Evolutionary conservation across 2,329 filamentous ascomycete genomes (phyloP).

Genomic region (Fusarium sambucinum): DNA sequence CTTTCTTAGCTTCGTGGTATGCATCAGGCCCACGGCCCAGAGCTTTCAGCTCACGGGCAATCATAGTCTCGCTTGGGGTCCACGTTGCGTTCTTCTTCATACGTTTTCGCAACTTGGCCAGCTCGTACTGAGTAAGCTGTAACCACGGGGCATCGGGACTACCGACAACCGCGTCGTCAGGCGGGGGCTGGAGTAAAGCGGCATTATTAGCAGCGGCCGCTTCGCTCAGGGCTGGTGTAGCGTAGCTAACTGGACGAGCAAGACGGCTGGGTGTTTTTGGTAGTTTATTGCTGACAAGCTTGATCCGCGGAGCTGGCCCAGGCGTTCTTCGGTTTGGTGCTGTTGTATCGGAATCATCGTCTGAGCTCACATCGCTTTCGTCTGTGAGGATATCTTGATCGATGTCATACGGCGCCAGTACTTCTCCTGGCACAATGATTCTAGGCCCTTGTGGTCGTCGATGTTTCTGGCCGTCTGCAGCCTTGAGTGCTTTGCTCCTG

Average conservation of each 20-base stretch:
- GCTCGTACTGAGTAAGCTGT: conserved; percentile 72
- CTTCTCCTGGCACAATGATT: conserved; percentile 75
- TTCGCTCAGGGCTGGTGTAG: conserved; percentile 52
- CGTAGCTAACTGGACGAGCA: conserved; percentile 52
- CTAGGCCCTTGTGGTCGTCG: conserved; percentile 63
- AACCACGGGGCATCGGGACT: conserved; percentile 74
- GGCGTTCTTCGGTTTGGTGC: conserved; percentile 54
- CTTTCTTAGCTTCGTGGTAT: conserved; percentile 70
- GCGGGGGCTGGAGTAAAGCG: conserved; percentile 66
- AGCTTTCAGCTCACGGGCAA: conserved; percentile 79
- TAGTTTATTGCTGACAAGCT: conserved; percentile 58
- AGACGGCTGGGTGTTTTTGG: conserved; percentile 61
- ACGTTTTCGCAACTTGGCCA: conserved; percentile 78
- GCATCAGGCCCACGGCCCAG: conserved; percentile 75
- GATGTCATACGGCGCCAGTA: conserved; percentile 73
- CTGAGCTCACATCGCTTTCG: conserved; percentile 65
- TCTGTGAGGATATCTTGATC: conserved; percentile 70
- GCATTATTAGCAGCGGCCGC: conserved; percentile 58
- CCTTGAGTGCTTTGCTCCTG: conserved; percentile 62
- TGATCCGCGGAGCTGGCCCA: conserved; percentile 60
- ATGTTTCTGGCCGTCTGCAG: conserved; percentile 60
- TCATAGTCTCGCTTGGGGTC: conserved; percentile 88
- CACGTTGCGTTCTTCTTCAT: conserved; percentile 95
- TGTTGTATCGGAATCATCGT: conserved; percentile 61
- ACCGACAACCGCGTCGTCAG: conserved; percentile 69